Evolutionary conservation across 2,329 filamentous ascomycete species (phyloP), one percentile per base, ranked within the genome.

Genomic region (Microdochium trichocladiopsis): DNA sequence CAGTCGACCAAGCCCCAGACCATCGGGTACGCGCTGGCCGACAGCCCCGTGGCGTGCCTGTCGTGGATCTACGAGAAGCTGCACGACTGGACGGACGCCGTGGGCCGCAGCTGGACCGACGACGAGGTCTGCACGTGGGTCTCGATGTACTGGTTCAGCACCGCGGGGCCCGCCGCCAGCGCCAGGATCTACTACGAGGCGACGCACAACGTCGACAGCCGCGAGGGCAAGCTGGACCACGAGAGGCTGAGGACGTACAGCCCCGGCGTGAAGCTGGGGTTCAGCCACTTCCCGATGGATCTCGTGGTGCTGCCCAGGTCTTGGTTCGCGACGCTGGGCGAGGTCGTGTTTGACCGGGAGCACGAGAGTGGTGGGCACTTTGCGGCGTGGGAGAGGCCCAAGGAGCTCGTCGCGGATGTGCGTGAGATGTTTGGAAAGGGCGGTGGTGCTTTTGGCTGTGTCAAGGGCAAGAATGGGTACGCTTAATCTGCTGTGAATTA

Each of bases 1-100:
- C 86, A 90, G 59, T 69, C 70, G 12, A 90, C 87, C 0, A 84
- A 86, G 53, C 88, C 89, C 0, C 82, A 89, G 50, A 93, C 88
- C 0, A 63, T 92, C 0, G 84, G 84, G 0, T 89, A 88, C 60
- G 82, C 75, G 0, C 72, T 92, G 2, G 75, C 80, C 0, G 87
- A 91, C 63, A 84, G 79, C 6, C 89, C 88, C 0, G 79, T 88
- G 0, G 86, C 79, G 0, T 69, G 90, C 2, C 72, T 93, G 1
- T 81, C 86, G 0, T 94, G 89, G 89, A 83, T 93, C 31, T 88
- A 88, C 58, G 89, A 93, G 68, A 93, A 93, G 64, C 69, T 93
- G 36, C 81, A 86, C 58, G 84, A 88, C 59, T 93, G 88, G 88
- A 84, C 83, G 0, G 87, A 92, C 60, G 60, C 59, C 1, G 28